Evolutionary conservation across 306 rosid species (phyloP).

Genomic region (Cicer judaicum): DNA sequence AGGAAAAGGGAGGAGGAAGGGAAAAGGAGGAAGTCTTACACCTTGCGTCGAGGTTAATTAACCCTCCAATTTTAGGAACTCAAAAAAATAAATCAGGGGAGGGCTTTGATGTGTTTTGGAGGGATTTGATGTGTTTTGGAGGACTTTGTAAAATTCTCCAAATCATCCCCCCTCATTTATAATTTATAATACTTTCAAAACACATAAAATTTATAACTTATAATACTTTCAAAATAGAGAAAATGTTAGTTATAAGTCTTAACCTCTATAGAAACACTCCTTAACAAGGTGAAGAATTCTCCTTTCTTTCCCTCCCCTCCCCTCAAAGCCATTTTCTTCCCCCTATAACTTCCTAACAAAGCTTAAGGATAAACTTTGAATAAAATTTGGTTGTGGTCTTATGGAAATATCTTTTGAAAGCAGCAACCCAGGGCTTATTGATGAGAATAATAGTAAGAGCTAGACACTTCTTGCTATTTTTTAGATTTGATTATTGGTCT

Average conservation of each 20-base stretch:
- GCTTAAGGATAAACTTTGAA: slow-evolving; percentile 22
- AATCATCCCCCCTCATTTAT: not conserved
- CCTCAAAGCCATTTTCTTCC: not conserved
- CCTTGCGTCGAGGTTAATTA: not conserved
- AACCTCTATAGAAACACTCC: too few species aligned
- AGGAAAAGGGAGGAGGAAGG: not conserved
- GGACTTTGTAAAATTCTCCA: not conserved
- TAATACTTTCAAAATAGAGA: too few species aligned
- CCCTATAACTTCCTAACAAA: not conserved
- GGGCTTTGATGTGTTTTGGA: not conserved
- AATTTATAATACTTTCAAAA: not conserved
- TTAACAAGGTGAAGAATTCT: not conserved
- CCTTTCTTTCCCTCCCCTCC: not conserved
- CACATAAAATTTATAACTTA: too few species aligned
- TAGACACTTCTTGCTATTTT: not conserved
- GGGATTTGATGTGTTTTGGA: not conserved
- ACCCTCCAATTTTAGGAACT: not conserved
- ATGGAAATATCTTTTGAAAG: slow-evolving; percentile 14
- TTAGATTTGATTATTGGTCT: not conserved
- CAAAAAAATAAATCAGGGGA: not conserved
- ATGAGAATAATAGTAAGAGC: slow-evolving; percentile 1
- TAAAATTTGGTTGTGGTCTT: slow-evolving; percentile 8
- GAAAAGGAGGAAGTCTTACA: not conserved
- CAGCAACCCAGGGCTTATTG: slow-evolving; percentile 14
- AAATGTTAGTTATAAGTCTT: too few species aligned